phyloP scores from a whole-genome alignment of 768 basidiomycete genomes.

The Suillus occidentalis region DNA sequence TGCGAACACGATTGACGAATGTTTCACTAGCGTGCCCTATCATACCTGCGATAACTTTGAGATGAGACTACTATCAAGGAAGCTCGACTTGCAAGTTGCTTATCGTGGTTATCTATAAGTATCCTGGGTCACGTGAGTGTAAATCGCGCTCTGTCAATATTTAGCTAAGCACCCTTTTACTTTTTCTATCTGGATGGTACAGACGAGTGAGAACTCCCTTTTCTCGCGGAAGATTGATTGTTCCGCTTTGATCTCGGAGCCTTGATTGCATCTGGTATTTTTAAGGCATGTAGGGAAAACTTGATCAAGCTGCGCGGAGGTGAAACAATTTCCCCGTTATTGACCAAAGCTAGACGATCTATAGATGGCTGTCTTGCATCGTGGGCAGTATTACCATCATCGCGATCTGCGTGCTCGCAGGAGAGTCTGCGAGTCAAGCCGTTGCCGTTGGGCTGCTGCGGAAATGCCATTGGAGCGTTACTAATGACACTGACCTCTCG shows the following conservation, averaged over 20 bases:
- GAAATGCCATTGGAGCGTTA: conserved; percentile 79
- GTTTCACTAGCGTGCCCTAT: no score
- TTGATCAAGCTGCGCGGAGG: conserved; percentile 40
- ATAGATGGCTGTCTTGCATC: conserved; percentile 17
- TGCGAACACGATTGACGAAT: no score
- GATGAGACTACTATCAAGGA: conserved; percentile 1
- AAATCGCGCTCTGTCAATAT: not conserved
- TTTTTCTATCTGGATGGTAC: conserved; percentile 33
- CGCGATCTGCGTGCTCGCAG: conserved; percentile 36
- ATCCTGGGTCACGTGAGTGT: conserved; percentile 8
- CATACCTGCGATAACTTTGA: not conserved
- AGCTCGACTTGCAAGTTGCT: conserved; percentile 5
- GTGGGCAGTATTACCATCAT: not conserved
- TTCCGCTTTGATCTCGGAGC: conserved; percentile 51
- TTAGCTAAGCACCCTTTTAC: conserved; percentile 23
- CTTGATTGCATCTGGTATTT: not conserved
- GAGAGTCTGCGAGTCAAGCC: conserved; percentile 79
- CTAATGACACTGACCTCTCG: conserved; percentile 37
- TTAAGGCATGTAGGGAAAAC: not conserved
- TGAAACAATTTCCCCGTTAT: conserved; percentile 9
- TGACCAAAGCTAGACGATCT: not conserved
- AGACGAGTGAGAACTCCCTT: conserved; percentile 37
- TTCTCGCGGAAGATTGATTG: conserved; percentile 45
- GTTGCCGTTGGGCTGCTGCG: conserved; percentile 60
- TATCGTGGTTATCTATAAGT: conserved; percentile 9